Conservation (phyloP, 495 filamentous ascomycete genomes). For the Polyplosphaeria fusca region DNA sequence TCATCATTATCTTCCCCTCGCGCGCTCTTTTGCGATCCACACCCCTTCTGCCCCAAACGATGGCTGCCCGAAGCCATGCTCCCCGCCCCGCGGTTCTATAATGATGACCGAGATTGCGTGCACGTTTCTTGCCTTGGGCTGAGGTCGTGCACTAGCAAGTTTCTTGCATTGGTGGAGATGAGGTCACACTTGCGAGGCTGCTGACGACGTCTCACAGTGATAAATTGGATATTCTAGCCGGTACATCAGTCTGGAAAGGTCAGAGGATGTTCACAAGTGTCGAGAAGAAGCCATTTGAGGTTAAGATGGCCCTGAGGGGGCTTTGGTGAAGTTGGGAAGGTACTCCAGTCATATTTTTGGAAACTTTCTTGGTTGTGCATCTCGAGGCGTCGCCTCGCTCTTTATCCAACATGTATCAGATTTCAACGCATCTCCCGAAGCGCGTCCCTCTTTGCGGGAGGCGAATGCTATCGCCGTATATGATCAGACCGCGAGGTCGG, state of each 20-base stretch:
- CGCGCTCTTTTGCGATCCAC: conserved; percentile 23
- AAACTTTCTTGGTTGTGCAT: neutral
- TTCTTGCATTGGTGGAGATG: conserved; percentile 30
- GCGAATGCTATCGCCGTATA: too few relatives aligned
- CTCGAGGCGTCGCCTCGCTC: neutral
- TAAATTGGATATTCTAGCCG: conserved; percentile 2
- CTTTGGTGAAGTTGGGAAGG: neutral
- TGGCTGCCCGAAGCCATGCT: conserved; percentile 21
- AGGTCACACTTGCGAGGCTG: conserved; percentile 29
- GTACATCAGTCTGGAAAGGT: conserved; percentile 4
- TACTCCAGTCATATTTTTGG: neutral
- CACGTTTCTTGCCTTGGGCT: conserved; percentile 34
- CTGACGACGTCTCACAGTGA: conserved; percentile 36
- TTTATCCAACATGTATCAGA: neutral
- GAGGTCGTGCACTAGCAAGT: conserved; percentile 33
- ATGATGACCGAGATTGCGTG: conserved; percentile 23
- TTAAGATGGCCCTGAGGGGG: neutral
- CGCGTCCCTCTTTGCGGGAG: too few relatives aligned
- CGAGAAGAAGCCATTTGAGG: conserved; percentile 13
- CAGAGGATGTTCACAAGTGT: conserved; percentile 5
- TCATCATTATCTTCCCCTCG: conserved; percentile 23
- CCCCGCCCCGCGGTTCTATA: conserved; percentile 10
- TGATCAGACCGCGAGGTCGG: too few relatives aligned
- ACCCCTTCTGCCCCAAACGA: conserved; percentile 35
- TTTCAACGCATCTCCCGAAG: too few relatives aligned